Evolutionary conservation across 352 stramenopile genomes (phyloP), one percentile per base, ranked within the genome.

Genomic region (Phytopythium cucurbitacearum): DNA sequence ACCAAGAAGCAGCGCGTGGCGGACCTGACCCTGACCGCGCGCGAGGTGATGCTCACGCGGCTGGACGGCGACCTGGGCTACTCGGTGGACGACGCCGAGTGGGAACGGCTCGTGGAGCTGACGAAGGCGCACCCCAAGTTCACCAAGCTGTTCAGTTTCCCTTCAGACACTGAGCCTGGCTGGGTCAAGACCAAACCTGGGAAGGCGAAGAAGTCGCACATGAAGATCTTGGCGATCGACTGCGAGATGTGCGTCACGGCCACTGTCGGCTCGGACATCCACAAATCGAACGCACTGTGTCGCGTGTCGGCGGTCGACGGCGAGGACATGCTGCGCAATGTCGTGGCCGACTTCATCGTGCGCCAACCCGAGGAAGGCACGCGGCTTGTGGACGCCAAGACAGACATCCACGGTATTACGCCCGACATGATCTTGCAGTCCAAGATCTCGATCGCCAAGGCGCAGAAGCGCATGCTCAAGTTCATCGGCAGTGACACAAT

Each of bases 181-280:
- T 94, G 85, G 82, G 71, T 91, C 13, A 83, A 51, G 42, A 69
- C 83, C 42, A 78, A 73, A 43, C 33, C 46, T 2, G 58, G 53
- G 28, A 91, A 84, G 64, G 88, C 75, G 59, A 88, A 80, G 49
- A 52, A 69, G 34, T 74, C 71, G 39, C 65, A 80, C 13, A 64
- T 89, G 15, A 80, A 83, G 57, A 78, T 94, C 45, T 66, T 93
- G 15, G 85, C 85, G 21, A 33, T 95, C 33, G 85, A 95, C 73
- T 95, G 85, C 56, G 85, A 95, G 48, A 95, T 95, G 85, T 95
- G 85, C 55, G 76, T 92, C 13, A 92, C 75, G 10, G 60, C 57
- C 50, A 9, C 67, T 7, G 43, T 76, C 11, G 34, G 40, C 33
- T 53, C 54, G 3, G 42, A 36, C 16, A 41, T 15, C 7, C 62